phyloP scores from a whole-genome alignment of 2,329 filamentous ascomycete genomes.

The Xylaria sp. region DNA sequence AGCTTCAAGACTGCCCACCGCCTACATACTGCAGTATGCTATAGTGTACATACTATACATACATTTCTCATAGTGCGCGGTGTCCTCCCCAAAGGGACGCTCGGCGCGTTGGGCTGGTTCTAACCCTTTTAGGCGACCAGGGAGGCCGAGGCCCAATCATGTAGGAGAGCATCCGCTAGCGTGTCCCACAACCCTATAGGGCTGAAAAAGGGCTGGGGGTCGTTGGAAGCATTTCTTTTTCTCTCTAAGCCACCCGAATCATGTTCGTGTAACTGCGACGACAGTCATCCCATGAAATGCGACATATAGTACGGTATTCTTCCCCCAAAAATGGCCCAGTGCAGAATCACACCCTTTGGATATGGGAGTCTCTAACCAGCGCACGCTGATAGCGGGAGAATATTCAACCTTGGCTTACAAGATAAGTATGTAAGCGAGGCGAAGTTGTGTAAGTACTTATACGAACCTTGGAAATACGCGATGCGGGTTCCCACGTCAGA shows the following conservation, averaged over 20 bases:
- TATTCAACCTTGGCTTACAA: neutral
- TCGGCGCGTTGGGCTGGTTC: slow-evolving; percentile 8
- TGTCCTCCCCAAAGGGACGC: neutral
- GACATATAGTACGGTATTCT: neutral
- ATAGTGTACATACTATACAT: no score
- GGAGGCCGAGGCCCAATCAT: slow-evolving; percentile 14
- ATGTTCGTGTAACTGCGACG: slow-evolving; percentile 22
- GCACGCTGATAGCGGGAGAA: neutral
- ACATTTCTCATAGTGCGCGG: no score
- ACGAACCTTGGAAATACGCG: neutral
- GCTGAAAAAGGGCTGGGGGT: slow-evolving; percentile 27
- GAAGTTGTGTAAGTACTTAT: neutral
- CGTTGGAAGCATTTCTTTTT: slow-evolving; percentile 22
- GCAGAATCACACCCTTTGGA: neutral
- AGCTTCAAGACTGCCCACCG: no score
- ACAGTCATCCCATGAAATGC: slow-evolving; percentile 4
- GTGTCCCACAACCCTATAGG: slow-evolving; percentile 29
- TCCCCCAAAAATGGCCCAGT: neutral
- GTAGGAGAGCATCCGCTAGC: neutral
- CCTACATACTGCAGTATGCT: no score
- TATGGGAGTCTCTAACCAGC: slow-evolving; percentile 2
- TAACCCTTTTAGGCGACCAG: slow-evolving; percentile 21
- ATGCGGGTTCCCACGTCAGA: neutral
- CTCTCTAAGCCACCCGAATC: slow-evolving; percentile 15
- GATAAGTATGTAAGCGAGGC: neutral